phyloP scores from a whole-genome alignment of 2,329 filamentous ascomycete genomes.

The Rutstroemia sp. region DNA sequence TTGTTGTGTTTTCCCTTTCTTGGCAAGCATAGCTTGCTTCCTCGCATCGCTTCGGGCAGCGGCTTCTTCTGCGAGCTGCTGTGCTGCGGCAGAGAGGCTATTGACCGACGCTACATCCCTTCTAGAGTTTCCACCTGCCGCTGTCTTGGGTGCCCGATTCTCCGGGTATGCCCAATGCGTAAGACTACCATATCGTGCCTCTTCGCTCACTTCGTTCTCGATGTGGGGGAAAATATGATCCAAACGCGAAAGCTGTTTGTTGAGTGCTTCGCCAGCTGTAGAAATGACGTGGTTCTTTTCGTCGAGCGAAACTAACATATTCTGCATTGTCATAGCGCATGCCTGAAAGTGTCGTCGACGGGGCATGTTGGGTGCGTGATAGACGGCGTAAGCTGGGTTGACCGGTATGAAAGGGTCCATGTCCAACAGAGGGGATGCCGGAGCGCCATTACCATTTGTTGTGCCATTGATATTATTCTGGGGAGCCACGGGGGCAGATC shows the following conservation, averaged over 20 bases:
- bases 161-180: conserved; percentile 95
- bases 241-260: conserved; percentile 76
- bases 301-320: conserved; percentile 84
- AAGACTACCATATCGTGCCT: conserved; percentile 84
- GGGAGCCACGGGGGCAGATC: conserved; percentile 23
- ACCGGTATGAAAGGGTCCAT: conserved; percentile 14
- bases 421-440: conserved; percentile 16
- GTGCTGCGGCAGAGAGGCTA: conserved; percentile 59
- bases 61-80: conserved; percentile 74
- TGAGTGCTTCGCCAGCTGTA: conserved; percentile 82
- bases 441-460: conserved; percentile 23
- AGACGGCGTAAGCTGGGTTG: conserved; percentile 37
- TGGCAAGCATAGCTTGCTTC: conserved; percentile 72
- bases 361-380: conserved; percentile 51
- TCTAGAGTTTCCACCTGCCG: conserved; percentile 64
- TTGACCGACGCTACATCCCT: conserved; percentile 73
- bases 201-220: conserved; percentile 84
- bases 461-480: conserved; percentile 27
- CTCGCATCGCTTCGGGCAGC: conserved; percentile 77
- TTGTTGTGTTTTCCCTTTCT: conserved; percentile 45
- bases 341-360: conserved; percentile 71
- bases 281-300: conserved; percentile 97
- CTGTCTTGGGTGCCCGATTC: conserved; percentile 59
- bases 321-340: conserved; percentile 68
- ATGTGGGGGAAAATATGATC: conserved; percentile 84